phyloP scores from a whole-genome alignment of 192 early-diverging fungal genomes.

The Paraglomus occultum region DNA sequence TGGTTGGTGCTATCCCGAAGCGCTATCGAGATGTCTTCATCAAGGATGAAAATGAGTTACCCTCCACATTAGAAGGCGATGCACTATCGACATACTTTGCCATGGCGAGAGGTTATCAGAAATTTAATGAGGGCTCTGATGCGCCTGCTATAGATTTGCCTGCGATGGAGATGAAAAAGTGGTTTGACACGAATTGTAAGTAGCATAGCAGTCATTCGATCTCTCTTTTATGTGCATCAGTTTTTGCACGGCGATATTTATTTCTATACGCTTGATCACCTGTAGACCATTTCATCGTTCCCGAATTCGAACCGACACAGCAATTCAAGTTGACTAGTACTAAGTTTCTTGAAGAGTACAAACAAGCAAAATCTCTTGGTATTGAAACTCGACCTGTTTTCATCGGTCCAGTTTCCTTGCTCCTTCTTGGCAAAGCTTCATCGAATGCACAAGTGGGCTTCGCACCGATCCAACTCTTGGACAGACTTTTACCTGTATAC shows the following conservation, averaged over 20 bases:
- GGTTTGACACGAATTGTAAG: conserved; percentile 99
- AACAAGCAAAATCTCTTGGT: conserved; percentile 88
- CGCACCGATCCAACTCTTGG: conserved; percentile 72
- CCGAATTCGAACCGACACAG: conserved; percentile 77
- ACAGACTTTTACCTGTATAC: conserved; percentile 79
- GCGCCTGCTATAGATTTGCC: conserved; percentile 81
- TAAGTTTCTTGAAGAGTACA: conserved; percentile 83
- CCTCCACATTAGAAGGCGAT: too few species aligned
- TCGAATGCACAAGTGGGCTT: conserved; percentile 63
- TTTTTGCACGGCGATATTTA: not conserved
- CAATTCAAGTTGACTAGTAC: conserved; percentile 64
- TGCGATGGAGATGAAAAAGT: conserved; percentile 99
- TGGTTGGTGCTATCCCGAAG: conserved; percentile 62
- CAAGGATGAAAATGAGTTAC: conserved; percentile 66
- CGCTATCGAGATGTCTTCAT: conserved; percentile 66
- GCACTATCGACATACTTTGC: conserved; percentile 91
- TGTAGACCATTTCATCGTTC: conserved; percentile 70
- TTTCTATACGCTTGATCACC: not conserved
- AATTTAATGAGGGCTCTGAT: too few species aligned
- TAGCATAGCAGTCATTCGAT: too few species aligned
- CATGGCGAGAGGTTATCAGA: conserved; percentile 93
- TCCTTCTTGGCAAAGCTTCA: conserved; percentile 81
- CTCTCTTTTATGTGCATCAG: not conserved
- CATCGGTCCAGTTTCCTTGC: conserved; percentile 88
- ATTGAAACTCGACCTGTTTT: conserved; percentile 91